Evolutionary conservation across 2,329 filamentous ascomycete species (phyloP), one percentile per base, ranked within the genome.

Genomic region (Hypoxylon sp.): DNA sequence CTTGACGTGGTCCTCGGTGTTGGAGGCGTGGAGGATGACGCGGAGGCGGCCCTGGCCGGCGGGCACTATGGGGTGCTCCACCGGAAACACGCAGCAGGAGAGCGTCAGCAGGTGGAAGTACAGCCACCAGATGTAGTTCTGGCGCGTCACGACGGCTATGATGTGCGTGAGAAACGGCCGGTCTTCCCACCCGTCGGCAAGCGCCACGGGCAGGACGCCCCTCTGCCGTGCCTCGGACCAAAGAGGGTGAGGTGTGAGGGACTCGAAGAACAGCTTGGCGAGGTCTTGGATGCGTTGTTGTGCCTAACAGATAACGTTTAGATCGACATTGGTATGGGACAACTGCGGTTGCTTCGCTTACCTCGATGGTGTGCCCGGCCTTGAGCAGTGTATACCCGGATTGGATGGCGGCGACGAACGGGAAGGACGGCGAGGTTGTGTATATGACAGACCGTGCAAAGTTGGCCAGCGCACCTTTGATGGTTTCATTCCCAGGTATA

Each of bases 61-160:
- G 2, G 76, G 75, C 4, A 79, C 77, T 4, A 74, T 73, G 2
- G 77, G 77, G 45, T 72, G 70, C 20, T 74, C 72, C 3, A 79
- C 72, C 1, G 75, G 64, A 40, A 60, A 70, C 6, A 59, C 69
- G 8, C 51, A 66, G 42, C 67, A 48, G 18, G 52, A 48, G 11
- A 48, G 24, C 24, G 64, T 24, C 45, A 57, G 53, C 26, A 72
- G 58, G 38, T 72, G 69, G 47, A 69, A 65, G 2, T 57, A 46
- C 3, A 72, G 61, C 37, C 55, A 72, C n/a, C 33, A 63, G 11
- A 55, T 59, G 41, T 70, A 62, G 3, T 63, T 48, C 35, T 64
- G 64, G 9, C 65, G 62, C 2, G 70, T 72, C 52, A 43, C 64
- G 7, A 74, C 35, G 1, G 72, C 63, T 0, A 73, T 66, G 15